Base-by-base conservation (phyloP, 192 early-diverging fungal genomes). In the Diversispora eburnea region DNA sequence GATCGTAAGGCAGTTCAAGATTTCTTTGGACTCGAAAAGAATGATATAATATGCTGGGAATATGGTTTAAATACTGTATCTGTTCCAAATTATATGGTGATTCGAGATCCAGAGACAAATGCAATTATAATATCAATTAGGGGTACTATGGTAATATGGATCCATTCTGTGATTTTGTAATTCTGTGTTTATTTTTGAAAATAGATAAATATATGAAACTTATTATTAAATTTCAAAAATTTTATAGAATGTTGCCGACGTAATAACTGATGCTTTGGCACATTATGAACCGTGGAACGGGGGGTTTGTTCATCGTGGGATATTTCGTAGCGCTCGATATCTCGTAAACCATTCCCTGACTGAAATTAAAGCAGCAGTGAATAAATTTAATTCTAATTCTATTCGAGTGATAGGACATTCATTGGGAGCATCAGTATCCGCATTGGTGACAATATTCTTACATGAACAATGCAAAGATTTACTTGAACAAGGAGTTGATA, bases 271-370 rank as follows among this genome's bases (percentile, higher is more conserved):
- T 67, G 51, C 77, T n/a, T 70, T 82, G 7, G 78, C 77, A 49
- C 77, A 82, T 64, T 79, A 79, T 33, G 78, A 82, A 62, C 77
- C 77, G 13, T 82, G 78, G 76, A 82, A 82, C 41, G 77, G 73
- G 3, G 80, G 77, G 2, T 72, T 82, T 55, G 80, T 82, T 19
- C 80, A 82, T 33, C 76, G 78, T 19, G 80, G 80, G 25, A 77
- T 79, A 45, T 71, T 82, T 73, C 77, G 78, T 58, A 82, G 78
- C 73, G 80, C 80, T 3, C 67, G 76, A 42, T 82, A 79, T 48
- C 63, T 82, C 0, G 63, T 79, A 17, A 75, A 82, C 47, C 75
- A 72, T 45, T 77, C 75, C 19, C 65, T 77, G 42, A 75, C 77
- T 51, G 73, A 77, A 20, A 82, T 82, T 33, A 67, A 73, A 45